Base-by-base conservation (phyloP, 1,284 basidiomycete species). In the Sphaerobolus stellatus region DNA sequence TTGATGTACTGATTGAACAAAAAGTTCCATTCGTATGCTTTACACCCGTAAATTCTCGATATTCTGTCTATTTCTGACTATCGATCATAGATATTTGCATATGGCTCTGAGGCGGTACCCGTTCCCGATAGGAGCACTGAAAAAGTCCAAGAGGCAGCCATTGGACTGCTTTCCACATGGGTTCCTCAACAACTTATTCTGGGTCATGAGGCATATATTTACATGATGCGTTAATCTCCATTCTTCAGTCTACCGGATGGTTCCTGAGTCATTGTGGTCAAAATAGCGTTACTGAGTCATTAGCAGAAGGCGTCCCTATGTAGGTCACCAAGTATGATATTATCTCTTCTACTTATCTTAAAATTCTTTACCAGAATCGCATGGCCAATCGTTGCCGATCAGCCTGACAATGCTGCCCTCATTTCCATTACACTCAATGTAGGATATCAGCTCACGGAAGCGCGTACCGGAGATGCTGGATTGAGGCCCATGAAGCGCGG, bases 361-460 rank as follows among this genome's bases (percentile, higher is more conserved):
- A 28, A 27, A 14, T 44, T 41, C 16, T 25, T 22, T 18, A 31
- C 8, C 29, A 65, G 64, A 56, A 65, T 66, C 22, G 47, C 56
- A 41, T 65, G 63, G 63, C 63, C 64, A 1, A 62, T 64, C 57
- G 30, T 34, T 33, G 61, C 54, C 18, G 64, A 66, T 47, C 64
- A 66, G 49, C 61, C 61, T 6, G 20, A 52, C 13, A 65, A 64
- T 53, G 62, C 62, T 13, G 56, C 62, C 0, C 52, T 59, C 54
- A 51, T 63, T 16, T 43, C 56, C 13, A 55, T 59, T 16, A 53
- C 34, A 33, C 56, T 61, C 33, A 34, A 60, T 27, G 52, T 64
- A 34, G 64, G 52, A 2, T 66, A 62, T 56, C 61, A 66, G 57
- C 60, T 66, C 13, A 30, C 62, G 31, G 60, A 64, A 46, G 62